Percentiles rank a stretch among this genome's conserved stretches.
Conservation (phyloP, 495 filamentous ascomycete genomes). For the Aspergillus mulundensis region DNA sequence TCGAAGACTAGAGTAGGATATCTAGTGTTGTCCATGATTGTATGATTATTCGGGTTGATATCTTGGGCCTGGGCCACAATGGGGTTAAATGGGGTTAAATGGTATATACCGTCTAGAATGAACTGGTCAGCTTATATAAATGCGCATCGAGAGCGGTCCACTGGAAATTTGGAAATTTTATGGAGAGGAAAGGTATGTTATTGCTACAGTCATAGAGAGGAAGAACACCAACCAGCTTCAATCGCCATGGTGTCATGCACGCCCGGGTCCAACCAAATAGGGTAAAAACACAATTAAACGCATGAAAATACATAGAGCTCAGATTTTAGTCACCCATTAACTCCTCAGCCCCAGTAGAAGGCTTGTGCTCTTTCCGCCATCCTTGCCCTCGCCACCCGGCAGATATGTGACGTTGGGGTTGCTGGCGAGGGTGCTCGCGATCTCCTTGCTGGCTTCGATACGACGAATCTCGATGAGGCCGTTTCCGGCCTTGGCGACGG, state of each 20-base stretch:
- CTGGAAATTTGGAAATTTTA: too few species aligned
- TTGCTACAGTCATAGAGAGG: slow-evolving; percentile 38
- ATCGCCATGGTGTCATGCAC: slow-evolving; percentile 30
- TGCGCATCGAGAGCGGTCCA: too few species aligned
- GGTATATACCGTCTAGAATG: too few species aligned
- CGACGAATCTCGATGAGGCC: slow-evolving; percentile 91
- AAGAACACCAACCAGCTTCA: slow-evolving; percentile 25
- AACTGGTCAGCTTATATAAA: too few species aligned
- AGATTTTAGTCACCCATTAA: slow-evolving; percentile 19
- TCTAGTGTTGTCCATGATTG: not conserved
- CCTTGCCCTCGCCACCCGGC: slow-evolving; percentile 66
- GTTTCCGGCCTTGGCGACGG: slow-evolving; percentile 87
- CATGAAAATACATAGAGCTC: slow-evolving; percentile 22
- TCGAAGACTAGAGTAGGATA: slow-evolving; percentile 25
- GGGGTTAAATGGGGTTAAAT: too few species aligned
- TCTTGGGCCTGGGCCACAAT: too few species aligned
- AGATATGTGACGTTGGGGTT: slow-evolving; percentile 98
- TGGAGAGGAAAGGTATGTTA: slow-evolving; percentile 33
- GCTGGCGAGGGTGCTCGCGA: slow-evolving; percentile 78
- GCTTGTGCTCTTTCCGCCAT: slow-evolving; percentile 58
- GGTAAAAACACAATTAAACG: slow-evolving; percentile 7
- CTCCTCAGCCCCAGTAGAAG: slow-evolving; percentile 58
- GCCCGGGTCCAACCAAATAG: slow-evolving; percentile 24
- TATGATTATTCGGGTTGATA: too few species aligned
- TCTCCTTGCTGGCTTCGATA: slow-evolving; percentile 96